Evolutionary conservation across 208 protist genomes (phyloP), one percentile per base, ranked within the genome.

Genomic region (Plasmodiophora brassicae): DNA sequence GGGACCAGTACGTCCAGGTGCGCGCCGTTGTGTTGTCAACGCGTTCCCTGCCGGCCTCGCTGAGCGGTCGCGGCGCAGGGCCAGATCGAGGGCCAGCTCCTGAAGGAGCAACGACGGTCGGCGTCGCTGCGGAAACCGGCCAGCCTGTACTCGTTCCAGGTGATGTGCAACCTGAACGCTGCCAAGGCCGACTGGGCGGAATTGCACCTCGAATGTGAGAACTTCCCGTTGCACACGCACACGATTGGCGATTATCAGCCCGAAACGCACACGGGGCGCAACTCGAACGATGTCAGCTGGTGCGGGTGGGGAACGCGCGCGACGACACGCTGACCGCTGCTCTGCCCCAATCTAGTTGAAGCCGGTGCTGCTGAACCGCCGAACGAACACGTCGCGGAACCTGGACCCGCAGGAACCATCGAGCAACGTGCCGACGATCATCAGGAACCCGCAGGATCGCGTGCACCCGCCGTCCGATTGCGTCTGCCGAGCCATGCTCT

Each of bases 1-100:
- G 65, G 65, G 65, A 78, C 41, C 65, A 78, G 41, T 78, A 78
- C n/a, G 65, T 78, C n/a, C 65, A 78, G 65, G 65, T 78, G 20
- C 50, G 50, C 20, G 25, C 25, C 14, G 25, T 57, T 57, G n/a
- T n/a, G n/a, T n/a, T n/a, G n/a, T n/a, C n/a, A n/a, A n/a, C n/a
- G n/a, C n/a, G n/a, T n/a, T n/a, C n/a, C n/a, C n/a, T n/a, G n/a
- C n/a, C n/a, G n/a, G n/a, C n/a, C n/a, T n/a, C n/a, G n/a, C n/a
- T n/a, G n/a, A n/a, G n/a, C n/a, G n/a, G n/a, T 32, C 20, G 41
- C n/a, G 32, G n/a, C 41, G 65, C 41, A 78, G 65, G 65, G 5
- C 65, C 65, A 78, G n/a, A 78, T 78, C 5, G 14, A 78, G n/a
- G 65, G n/a, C n/a, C 5, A 5, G 5, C 41, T 78, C 32, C 41